These are phyloP conservation scores for Neurospora terricola DNA, from an alignment of 495 filamentous ascomycete genomes.

Conservation along the genomic window DNA sequence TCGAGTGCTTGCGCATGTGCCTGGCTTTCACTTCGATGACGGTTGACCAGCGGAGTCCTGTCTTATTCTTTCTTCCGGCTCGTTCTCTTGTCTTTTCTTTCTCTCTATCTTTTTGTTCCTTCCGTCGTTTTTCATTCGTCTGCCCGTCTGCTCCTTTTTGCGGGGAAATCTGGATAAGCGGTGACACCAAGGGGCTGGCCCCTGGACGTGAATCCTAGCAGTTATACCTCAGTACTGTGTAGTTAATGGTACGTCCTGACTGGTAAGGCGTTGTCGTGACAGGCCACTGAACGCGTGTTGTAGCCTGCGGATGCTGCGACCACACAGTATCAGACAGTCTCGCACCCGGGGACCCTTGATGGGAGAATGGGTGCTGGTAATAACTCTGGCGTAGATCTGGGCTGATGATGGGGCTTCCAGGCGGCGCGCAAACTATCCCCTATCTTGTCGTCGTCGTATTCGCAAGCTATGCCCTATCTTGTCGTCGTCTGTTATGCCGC, in stretches of 20 bases:
- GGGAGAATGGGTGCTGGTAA: neutral
- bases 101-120: neutral
- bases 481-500: neutral
- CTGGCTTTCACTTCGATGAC: neutral
- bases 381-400: neutral
- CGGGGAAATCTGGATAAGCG: slow-evolving; percentile 8
- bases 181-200: neutral
- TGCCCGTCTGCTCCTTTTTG: slow-evolving; percentile 1
- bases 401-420: neutral
- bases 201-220: neutral
- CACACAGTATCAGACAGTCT: neutral
- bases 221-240: neutral
- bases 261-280: neutral
- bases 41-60: neutral
- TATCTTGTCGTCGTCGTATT: too few relatives aligned
- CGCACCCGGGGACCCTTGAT: neutral
- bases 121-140: neutral
- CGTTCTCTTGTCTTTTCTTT: neutral
- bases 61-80: neutral
- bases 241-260: neutral
- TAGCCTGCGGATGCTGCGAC: neutral
- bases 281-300: neutral
- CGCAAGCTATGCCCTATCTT: neutral
- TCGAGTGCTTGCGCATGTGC: neutral
- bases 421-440: neutral